phyloP scores from a whole-genome alignment of 2,329 filamentous ascomycete genomes.

The Penicillium polonicum region DNA sequence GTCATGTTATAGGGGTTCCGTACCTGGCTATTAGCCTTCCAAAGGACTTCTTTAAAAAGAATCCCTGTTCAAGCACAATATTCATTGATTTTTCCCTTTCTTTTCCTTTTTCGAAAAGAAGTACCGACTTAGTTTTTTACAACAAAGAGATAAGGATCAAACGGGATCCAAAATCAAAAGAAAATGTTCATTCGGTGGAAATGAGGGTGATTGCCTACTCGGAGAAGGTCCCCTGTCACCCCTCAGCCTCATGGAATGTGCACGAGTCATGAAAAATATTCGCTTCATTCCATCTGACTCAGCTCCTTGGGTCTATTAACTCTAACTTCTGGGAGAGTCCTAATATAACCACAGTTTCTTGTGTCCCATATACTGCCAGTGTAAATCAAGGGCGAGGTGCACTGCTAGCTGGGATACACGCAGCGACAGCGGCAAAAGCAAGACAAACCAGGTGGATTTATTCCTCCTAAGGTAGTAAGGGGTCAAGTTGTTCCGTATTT shows the following conservation, averaged over 20 bases:
- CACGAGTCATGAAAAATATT: background rate
- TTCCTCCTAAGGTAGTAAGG: background rate
- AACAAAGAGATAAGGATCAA: too few species aligned
- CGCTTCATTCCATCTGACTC: background rate
- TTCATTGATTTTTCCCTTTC: too few species aligned
- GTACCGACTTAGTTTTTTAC: too few species aligned
- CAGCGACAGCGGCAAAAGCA: background rate
- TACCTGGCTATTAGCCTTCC: too few species aligned
- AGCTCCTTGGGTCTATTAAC: too few species aligned
- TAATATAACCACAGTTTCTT: conserved; percentile 30
- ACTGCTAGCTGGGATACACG: background rate
- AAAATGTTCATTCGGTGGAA: too few species aligned
- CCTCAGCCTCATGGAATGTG: background rate
- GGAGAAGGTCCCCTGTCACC: background rate
- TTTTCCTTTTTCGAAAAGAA: too few species aligned
- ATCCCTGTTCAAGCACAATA: too few species aligned
- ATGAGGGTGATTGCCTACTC: too few species aligned
- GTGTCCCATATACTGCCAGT: conserved; percentile 40
- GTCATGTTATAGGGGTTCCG: too few species aligned
- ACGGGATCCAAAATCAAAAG: too few species aligned
- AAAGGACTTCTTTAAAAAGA: too few species aligned
- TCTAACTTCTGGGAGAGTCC: background rate
- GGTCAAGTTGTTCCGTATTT: background rate
- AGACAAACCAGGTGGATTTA: background rate
- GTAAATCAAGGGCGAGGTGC: background rate